Evolutionary conservation across 768 basidiomycete genomes (phyloP).

Genomic region (Lyophyllum decastes): DNA sequence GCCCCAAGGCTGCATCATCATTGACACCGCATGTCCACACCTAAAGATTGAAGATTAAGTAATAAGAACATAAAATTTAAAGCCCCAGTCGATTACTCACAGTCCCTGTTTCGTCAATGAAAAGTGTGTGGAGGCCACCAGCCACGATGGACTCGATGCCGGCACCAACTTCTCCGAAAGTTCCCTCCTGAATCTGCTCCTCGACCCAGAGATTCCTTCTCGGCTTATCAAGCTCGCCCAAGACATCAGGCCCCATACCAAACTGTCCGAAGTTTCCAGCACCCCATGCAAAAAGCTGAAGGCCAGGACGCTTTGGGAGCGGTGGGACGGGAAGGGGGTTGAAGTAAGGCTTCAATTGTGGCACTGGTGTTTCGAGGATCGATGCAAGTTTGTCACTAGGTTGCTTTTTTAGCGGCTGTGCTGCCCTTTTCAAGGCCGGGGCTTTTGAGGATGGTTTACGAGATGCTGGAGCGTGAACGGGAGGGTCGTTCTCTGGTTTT

Average conservation of each 20-base stretch:
- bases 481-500: conserved; percentile 46
- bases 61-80: background rate
- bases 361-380: conserved; percentile 32
- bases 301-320: conserved; percentile 59
- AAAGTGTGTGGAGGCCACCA: conserved; percentile 88
- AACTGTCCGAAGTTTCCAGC: conserved; percentile 95
- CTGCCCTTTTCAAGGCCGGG: conserved; percentile 22
- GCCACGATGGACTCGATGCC: conserved; percentile 83
- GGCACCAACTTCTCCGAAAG: conserved; percentile 68
- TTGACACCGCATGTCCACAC: conserved; percentile 87
- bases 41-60: conserved; percentile 44
- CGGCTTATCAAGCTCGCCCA: conserved; percentile 77
- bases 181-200: conserved; percentile 68
- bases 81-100: conserved; percentile 49
- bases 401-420: conserved; percentile 19
- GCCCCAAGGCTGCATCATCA: conserved; percentile 86
- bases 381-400: conserved; percentile 20
- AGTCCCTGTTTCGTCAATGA: conserved; percentile 86
- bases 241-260: conserved; percentile 77
- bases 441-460: conserved; percentile 21
- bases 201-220: conserved; percentile 79
- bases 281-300: conserved; percentile 85
- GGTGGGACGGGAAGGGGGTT: conserved; percentile 66
- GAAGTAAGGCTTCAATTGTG: conserved; percentile 57
- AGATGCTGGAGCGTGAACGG: conserved; percentile 25